These are phyloP conservation scores for Coemansia sp. DNA, from an alignment of 192 early-diverging fungal species.

Conservation along the genomic window DNA sequence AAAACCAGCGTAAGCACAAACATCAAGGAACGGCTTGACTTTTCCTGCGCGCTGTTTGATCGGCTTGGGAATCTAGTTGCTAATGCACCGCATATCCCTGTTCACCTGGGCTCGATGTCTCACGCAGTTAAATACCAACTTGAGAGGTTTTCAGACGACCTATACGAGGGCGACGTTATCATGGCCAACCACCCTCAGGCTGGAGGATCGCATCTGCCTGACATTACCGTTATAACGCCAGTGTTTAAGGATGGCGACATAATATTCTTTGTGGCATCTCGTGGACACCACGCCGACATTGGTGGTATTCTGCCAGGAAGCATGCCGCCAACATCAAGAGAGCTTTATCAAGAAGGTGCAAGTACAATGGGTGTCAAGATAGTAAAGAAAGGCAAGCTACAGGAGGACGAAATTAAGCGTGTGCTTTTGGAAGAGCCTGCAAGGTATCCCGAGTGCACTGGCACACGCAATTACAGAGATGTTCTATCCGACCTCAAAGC, in stretches of 20 bases:
- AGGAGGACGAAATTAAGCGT: conserved; percentile 76
- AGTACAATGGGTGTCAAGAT: conserved; percentile 87
- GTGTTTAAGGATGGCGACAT: conserved; percentile 74
- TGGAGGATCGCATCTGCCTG: conserved; percentile 92
- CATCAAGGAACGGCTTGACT: conserved; percentile 97
- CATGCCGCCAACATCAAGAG: conserved; percentile 93
- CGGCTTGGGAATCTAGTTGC: conserved; percentile 81
- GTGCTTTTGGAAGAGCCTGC: conserved; percentile 81
- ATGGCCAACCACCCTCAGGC: conserved; percentile 95
- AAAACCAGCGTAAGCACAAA: conserved; percentile 95
- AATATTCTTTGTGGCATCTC: conserved; percentile 93
- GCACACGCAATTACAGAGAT: conserved; percentile 85
- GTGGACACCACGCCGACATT: conserved; percentile 95
- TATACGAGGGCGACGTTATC: conserved; percentile 91
- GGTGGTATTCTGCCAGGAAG: conserved; percentile 80
- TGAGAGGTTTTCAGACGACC: conserved; percentile 60
- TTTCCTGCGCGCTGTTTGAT: conserved; percentile 95
- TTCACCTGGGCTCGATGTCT: conserved; percentile 92
- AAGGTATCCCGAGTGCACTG: conserved; percentile 79
- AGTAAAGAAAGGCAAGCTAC: conserved; percentile 78
- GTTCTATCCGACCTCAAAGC: conserved; percentile 95
- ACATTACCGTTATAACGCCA: conserved; percentile 96
- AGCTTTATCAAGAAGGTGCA: conserved; percentile 94
- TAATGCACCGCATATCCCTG: conserved; percentile 88
- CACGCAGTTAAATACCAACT: conserved; percentile 94